These are phyloP conservation scores for Camellia japonica DNA, from an alignment of 148 eudicot species.

Conservation along the genomic window DNA sequence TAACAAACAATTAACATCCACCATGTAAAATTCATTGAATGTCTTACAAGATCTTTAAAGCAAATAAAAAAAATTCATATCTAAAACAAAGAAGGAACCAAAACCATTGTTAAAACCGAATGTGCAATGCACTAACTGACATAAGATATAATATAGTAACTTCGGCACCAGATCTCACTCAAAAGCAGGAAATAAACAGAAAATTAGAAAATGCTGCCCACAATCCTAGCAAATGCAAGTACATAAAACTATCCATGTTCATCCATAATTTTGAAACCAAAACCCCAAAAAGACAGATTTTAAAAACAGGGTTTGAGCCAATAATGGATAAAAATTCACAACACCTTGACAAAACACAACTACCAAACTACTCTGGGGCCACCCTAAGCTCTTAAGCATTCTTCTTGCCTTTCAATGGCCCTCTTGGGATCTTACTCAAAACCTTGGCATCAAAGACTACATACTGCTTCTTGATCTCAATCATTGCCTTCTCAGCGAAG, in stretches of 20 bases:
- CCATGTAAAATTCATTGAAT: too few species aligned
- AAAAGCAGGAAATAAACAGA: not conserved
- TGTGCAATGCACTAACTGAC: not conserved
- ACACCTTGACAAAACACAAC: slow-evolving; percentile 4
- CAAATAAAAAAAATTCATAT: too few species aligned
- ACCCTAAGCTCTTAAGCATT: slow-evolving; percentile 23
- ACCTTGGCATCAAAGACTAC: slow-evolving; percentile 72
- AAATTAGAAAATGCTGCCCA: not conserved
- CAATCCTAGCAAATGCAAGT: not conserved
- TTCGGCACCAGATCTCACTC: not conserved
- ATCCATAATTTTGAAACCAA: not conserved
- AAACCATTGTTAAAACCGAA: not conserved
- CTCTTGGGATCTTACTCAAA: slow-evolving; percentile 81
- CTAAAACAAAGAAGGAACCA: too few species aligned
- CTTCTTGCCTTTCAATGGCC: slow-evolving; percentile 64
- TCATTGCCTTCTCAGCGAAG: slow-evolving; percentile 23
- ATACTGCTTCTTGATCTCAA: slow-evolving; percentile 69
- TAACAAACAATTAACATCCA: too few species aligned
- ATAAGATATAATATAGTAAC: not conserved
- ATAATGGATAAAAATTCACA: not conserved
- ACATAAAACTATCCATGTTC: not conserved
- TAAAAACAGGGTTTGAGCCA: too few species aligned
- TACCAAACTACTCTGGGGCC: not conserved
- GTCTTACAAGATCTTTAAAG: too few species aligned
- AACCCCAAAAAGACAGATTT: too few species aligned